A percentile compares a stretch with the other conserved stretches of the same genome.
These are phyloP conservation scores for Phytophthora multivora DNA, from an alignment of 352 stramenopile species.

Conservation along the genomic window DNA sequence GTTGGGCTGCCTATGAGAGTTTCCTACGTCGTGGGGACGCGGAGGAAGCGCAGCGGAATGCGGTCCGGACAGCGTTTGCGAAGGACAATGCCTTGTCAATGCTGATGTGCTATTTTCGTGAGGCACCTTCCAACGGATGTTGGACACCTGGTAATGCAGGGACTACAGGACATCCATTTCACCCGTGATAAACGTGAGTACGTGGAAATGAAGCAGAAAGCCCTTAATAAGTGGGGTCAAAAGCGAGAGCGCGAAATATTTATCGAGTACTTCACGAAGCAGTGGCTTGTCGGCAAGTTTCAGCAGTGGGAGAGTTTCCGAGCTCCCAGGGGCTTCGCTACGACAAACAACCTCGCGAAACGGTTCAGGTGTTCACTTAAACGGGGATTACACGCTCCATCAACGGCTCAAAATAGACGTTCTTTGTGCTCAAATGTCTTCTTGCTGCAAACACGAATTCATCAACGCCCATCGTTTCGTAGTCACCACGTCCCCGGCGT, in stretches of 20 bases:
- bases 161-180: conserved; percentile 1
- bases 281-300: conserved; percentile 9
- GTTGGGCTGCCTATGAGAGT: neutral
- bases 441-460: neutral
- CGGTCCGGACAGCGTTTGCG: neutral
- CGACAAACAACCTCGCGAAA: conserved; percentile 10
- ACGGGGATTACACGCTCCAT: neutral
- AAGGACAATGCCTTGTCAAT: conserved; percentile 1
- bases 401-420: conserved; percentile 10
- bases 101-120: conserved; percentile 8
- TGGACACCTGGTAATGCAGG: neutral
- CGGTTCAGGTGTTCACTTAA: conserved; percentile 2
- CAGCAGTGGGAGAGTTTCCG: neutral
- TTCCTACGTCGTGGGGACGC: conserved; percentile 9
- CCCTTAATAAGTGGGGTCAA: neutral
- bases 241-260: conserved; percentile 1
- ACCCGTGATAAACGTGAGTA: neutral
- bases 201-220: neutral
- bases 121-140: neutral
- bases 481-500: neutral
- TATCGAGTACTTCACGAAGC: conserved; percentile 2
- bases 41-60: conserved; percentile 2
- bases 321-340: conserved; percentile 1
- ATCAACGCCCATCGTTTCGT: neutral
- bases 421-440: neutral